Evolutionary conservation across 2,329 filamentous ascomycete genomes (phyloP).

Genomic region (Tolypocladium paradoxum): DNA sequence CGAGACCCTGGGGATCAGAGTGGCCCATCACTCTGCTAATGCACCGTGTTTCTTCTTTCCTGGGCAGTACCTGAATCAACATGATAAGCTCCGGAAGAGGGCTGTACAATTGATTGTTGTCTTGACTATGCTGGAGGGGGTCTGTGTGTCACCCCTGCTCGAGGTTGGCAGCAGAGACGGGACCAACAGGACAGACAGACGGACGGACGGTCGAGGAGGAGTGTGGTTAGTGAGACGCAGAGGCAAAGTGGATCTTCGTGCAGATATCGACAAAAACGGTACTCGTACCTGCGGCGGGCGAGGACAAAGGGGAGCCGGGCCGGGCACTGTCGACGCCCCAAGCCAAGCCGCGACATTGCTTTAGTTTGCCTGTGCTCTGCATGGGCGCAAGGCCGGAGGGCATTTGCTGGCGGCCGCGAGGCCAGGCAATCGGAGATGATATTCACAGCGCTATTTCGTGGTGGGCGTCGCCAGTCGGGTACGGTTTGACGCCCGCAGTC

Average conservation of each 20-base stretch:
- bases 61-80: constrained; percentile 18
- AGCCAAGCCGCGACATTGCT: constrained; percentile 5
- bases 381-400: constrained; percentile 2
- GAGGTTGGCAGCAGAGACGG: constrained; percentile 7
- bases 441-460: neutral
- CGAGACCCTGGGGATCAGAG: constrained; percentile 12
- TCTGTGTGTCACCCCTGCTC: constrained; percentile 19
- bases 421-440: neutral
- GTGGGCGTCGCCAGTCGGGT: neutral
- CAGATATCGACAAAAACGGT: constrained; percentile 18
- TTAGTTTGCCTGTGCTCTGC: constrained; percentile 9
- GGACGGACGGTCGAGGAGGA: neutral
- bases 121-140: constrained; percentile 16
- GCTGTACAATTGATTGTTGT: constrained; percentile 23
- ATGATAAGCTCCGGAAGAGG: constrained; percentile 15
- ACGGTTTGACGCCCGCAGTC: neutral
- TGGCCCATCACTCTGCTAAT: constrained; percentile 13
- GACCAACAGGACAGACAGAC: too few relatives aligned
- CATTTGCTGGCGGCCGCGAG: neutral
- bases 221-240: constrained; percentile 4
- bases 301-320: constrained; percentile 9
- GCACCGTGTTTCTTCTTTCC: constrained; percentile 17
- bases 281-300: constrained; percentile 18
- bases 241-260: constrained; percentile 16
- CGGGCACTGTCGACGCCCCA: constrained; percentile 7